phyloP scores from a whole-genome alignment of 371 early-diverging fungal genomes.

The Saksenaea oblongispora region DNA sequence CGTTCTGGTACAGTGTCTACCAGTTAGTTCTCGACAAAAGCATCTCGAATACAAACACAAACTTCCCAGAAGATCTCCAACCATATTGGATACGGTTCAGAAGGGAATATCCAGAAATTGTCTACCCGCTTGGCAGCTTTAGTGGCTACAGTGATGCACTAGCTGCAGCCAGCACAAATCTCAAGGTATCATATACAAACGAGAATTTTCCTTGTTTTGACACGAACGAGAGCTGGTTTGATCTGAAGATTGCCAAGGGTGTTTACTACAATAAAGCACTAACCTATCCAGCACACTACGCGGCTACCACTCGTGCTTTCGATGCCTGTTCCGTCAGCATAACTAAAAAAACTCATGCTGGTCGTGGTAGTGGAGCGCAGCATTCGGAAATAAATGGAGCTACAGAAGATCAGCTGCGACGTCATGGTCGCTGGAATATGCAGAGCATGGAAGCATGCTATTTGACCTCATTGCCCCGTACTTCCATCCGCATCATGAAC shows the following conservation, averaged over 20 bases:
- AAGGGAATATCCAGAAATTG: too few species aligned
- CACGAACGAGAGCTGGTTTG: background rate
- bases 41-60: too few species aligned
- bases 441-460: background rate
- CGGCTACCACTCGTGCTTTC: background rate
- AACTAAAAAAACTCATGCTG: background rate
- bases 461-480: background rate
- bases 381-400: conserved; percentile 1
- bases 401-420: background rate
- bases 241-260: too few species aligned
- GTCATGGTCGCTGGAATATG: conserved; percentile 1
- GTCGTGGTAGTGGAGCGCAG: background rate
- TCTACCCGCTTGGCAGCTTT: too few species aligned
- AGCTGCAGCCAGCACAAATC: too few species aligned
- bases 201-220: background rate
- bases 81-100: too few species aligned
- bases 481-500: background rate
- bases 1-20: too few species aligned
- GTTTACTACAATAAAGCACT: background rate
- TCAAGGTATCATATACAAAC: too few species aligned
- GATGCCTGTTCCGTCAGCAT: background rate
- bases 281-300: background rate
- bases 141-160: too few species aligned
- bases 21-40: too few species aligned
- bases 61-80: too few species aligned